Base-by-base conservation (phyloP, 345 rosid species). In the Fremontodendron californicum region DNA sequence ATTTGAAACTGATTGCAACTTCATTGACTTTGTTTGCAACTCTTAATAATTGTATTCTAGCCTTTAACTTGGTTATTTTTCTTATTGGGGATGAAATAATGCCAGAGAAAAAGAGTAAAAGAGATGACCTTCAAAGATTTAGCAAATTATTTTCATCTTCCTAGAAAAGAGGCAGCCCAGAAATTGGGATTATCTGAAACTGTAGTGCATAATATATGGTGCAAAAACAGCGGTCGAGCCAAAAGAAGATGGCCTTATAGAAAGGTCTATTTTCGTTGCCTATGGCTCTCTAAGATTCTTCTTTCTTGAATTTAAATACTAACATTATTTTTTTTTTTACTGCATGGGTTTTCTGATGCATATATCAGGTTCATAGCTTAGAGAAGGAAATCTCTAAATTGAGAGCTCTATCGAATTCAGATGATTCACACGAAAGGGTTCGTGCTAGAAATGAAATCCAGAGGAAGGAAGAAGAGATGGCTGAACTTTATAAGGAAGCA, bases 61-160 rank as follows among this genome's bases (percentile, higher is more conserved):
- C 16, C 25, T 1, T 12, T 39, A 64, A 61, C 16, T 45, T 43
- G 55, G 18, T 27, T 27, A 11, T 61, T 4, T 29, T 12, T 23
- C 18, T 61, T 12, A 29, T 62, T 13, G 4, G 6, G 19, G 4
- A 25, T 21, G 75, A n/a, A 78, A 43, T 75, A 55, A 45, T 65
- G 69, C 71, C 90, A 90, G 97, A 87, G 94, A 87, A 86, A 84
- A 79, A 86, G 91, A 75, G 31, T 88, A 1, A 86, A 84, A 5
- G 84, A 55, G 35, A 13, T 90, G 87, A 75, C 83, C 3, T 5
- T 88, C 76, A 54, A 29, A 16, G 90, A 90, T 33, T 29, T 92
- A 3, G 76, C 31, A 37, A 48, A 37, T 2, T 83, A 79, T 61
- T 90, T 90, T 40, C 88, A 89, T 76, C 85, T 88, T 54, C 88